phyloP scores from a whole-genome alignment of 305 asterid genomes.

The Plantago coronopus region DNA sequence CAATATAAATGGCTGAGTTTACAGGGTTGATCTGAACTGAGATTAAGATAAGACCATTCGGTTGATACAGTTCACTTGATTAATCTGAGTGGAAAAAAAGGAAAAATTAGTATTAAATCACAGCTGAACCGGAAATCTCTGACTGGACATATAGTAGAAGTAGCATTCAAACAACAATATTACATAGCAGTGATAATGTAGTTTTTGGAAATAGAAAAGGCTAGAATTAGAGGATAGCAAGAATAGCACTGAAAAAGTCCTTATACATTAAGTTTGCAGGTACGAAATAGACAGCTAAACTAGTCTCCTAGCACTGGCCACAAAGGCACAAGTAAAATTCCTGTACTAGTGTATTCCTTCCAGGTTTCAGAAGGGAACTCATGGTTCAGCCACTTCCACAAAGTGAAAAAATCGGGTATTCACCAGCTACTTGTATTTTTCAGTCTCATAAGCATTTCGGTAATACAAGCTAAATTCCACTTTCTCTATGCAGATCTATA shows the following conservation, averaged over 20 bases:
- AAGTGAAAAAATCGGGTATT: too few relatives aligned
- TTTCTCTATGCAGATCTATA: neutral
- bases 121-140: constrained; percentile 8
- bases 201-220: constrained; percentile 4
- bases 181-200: neutral
- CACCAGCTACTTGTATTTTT: neutral
- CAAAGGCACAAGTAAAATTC: neutral
- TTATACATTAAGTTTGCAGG: too few relatives aligned
- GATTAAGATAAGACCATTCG: constrained; percentile 43
- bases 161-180: too few relatives aligned
- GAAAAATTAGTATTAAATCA: constrained; percentile 1
- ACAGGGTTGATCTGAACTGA: constrained; percentile 35
- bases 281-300: too few relatives aligned
- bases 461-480: neutral
- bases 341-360: neutral
- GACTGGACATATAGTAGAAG: neutral
- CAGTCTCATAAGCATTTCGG: neutral
- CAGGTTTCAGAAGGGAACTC: neutral
- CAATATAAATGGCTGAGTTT: constrained; percentile 39
- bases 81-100: constrained; percentile 21
- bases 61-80: constrained; percentile 36
- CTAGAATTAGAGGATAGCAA: neutral
- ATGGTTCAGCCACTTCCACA: neutral
- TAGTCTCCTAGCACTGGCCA: neutral
- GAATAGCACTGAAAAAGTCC: too few relatives aligned